phyloP scores from a whole-genome alignment of 208 protist genomes.

The Trypanosoma avium region DNA sequence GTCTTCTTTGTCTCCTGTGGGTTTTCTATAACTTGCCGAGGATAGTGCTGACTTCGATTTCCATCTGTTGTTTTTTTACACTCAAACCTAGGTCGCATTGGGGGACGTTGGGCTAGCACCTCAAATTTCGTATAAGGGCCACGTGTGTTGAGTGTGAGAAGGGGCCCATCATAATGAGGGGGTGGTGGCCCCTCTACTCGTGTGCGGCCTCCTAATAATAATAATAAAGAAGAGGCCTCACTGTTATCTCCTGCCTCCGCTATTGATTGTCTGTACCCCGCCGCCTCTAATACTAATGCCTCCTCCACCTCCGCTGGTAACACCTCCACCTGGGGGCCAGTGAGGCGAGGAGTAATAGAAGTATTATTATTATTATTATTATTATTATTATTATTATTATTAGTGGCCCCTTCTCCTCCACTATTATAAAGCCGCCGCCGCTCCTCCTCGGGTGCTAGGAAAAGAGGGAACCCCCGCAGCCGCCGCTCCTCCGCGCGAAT shows the following conservation, averaged over 20 bases:
- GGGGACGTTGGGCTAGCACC: slow-evolving; percentile 31
- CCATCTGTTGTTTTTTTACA: background rate
- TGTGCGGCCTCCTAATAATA: background rate
- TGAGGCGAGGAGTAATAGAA: background rate
- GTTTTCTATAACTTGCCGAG: background rate
- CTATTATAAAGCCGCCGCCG: slow-evolving; percentile 5
- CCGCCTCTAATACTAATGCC: slow-evolving; percentile 25
- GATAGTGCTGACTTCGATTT: slow-evolving; percentile 30
- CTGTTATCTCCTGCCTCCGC: too few relatives aligned
- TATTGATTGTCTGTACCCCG: too few relatives aligned
- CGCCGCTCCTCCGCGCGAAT: slow-evolving; percentile 23
- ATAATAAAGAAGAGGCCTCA: too few relatives aligned
- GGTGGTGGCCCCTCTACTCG: slow-evolving; percentile 17
- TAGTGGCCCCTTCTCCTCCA: background rate
- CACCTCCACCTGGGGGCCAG: background rate
- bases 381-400: too few relatives aligned
- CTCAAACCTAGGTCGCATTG: slow-evolving; percentile 21
- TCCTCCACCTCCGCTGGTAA: slow-evolving; percentile 20
- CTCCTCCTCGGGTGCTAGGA: slow-evolving; percentile 9
- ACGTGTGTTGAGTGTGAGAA: slow-evolving; percentile 34
- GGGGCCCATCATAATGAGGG: slow-evolving; percentile 28
- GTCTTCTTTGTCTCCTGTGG: background rate
- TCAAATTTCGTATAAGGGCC: slow-evolving; percentile 47
- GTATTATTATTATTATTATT: too few relatives aligned
- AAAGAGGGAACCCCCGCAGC: slow-evolving; percentile 3